Conservation (phyloP, 164 flowering plant species). For the Brasenia schreberi region DNA sequence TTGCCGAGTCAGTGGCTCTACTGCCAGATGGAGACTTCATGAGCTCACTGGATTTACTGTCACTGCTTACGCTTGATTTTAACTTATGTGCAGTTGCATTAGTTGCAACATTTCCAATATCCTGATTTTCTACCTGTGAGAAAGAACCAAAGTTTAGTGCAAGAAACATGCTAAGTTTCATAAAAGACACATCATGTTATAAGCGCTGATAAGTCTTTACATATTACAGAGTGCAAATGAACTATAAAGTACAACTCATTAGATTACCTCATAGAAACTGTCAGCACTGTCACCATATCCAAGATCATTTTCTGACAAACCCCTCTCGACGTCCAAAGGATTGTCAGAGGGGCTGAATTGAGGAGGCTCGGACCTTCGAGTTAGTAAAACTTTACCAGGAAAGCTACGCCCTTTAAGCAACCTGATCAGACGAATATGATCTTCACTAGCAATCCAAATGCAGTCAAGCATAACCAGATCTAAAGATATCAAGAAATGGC, state of each 20-base stretch:
- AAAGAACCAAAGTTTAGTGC: neutral
- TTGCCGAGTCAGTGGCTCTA: constrained; percentile 87
- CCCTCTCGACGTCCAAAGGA: constrained; percentile 39
- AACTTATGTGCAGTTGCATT: constrained; percentile 19
- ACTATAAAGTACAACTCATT: too few relatives aligned
- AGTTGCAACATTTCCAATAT: constrained; percentile 17
- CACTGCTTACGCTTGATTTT: constrained; percentile 28
- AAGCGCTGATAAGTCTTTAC: too few relatives aligned
- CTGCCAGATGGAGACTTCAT: constrained; percentile 46
- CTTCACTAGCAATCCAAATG: neutral
- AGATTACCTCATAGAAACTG: constrained; percentile 38
- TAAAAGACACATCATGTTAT: neutral
- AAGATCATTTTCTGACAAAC: constrained; percentile 40
- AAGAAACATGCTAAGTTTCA: neutral
- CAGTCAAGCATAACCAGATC: neutral
- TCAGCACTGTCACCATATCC: constrained; percentile 32
- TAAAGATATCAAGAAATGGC: neutral
- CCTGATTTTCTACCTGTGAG: constrained; percentile 38
- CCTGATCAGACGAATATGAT: constrained; percentile 17
- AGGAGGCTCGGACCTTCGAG: constrained; percentile 53
- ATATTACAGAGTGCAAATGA: too few relatives aligned
- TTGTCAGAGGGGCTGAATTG: constrained; percentile 16
- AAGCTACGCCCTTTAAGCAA: constrained; percentile 87
- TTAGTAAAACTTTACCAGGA: constrained; percentile 85
- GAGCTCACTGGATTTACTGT: constrained; percentile 29